Base-by-base conservation (phyloP, 2,329 filamentous ascomycete species). In the Pseudocercospora ulei region DNA sequence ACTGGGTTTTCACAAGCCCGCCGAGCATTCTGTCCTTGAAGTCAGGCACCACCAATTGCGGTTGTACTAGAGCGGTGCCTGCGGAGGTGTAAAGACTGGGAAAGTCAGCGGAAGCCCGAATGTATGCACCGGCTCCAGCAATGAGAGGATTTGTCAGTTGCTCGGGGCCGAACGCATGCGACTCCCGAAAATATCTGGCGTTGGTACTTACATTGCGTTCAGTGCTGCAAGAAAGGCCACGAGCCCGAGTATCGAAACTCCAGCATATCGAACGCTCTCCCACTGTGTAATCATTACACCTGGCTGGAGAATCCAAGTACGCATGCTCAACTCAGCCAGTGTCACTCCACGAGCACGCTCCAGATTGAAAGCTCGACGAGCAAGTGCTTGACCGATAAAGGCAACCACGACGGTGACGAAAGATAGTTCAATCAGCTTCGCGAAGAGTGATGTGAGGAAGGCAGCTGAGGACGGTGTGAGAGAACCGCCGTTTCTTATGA, bases 331-430 rank as follows among this genome's bases (percentile, higher is more conserved):
- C 54, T 88, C 82, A 0, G 82, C 78, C 9, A 88, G 69, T 0
- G 76, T 83, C 41, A 87, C 71, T 2, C 82, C 82, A 2, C 65
- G 33, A 2, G 41, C 43, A 5, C 57, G 48, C 5, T 69, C 65
- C 38, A 69, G 71, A 14, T 70, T 69, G 39, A 83, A 71, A 0
- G 82, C 78, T 38, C 79, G 66, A 12, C 80, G 69, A n/a, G 75
- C 84, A 9, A 88, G 62, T 0, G 81, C 72, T 56, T 90, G 83
- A 0, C 83, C 83, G 0, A 87, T 57, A 38, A 82, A 82, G 0
- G 78, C 72, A 1, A 87, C 78, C 44, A 84, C 82, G 0, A 83
- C 76, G 0, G 82, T 84, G 3, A 84, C 80, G 53, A 86, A 88
- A 0, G 78, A 76, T 47, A 87, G 56, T 60, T 88, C 83, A 31